Percentiles rank a stretch among this genome's conserved stretches.
Evolutionary conservation across 805 yeast species (phyloP).

Genomic region (Candida tibetensis): DNA sequence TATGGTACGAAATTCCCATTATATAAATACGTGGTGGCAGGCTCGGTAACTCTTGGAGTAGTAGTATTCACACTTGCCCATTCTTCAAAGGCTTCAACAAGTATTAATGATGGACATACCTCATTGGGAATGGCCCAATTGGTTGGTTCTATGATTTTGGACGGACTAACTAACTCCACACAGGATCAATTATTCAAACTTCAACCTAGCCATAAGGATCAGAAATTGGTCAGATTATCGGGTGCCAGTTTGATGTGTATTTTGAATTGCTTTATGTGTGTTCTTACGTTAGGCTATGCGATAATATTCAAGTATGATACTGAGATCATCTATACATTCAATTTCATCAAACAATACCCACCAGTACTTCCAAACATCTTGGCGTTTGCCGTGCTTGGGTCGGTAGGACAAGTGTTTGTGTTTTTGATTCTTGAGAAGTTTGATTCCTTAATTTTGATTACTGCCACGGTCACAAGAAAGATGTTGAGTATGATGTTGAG

Average conservation of each 20-base stretch:
- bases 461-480: constrained; percentile 94
- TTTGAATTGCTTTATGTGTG: constrained; percentile 43
- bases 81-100: constrained; percentile 16
- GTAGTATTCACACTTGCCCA: constrained; percentile 61
- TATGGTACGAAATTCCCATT: constrained; percentile 71
- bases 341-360: constrained; percentile 52
- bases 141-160: constrained; percentile 64
- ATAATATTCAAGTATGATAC: constrained; percentile 34
- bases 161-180: constrained; percentile 90
- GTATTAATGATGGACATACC: constrained; percentile 41
- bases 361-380: constrained; percentile 56
- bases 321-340: constrained; percentile 49
- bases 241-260: constrained; percentile 90
- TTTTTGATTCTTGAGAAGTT: constrained; percentile 79
- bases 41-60: constrained; percentile 80
- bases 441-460: constrained; percentile 81
- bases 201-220: constrained; percentile 21
- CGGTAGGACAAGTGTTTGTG: constrained; percentile 92
- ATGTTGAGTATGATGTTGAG: constrained; percentile 93
- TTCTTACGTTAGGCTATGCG: constrained; percentile 51
- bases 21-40: constrained; percentile 76
- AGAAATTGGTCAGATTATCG: constrained; percentile 38
- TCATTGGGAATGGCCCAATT: constrained; percentile 61
- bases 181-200: constrained; percentile 78
- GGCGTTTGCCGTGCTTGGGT: constrained; percentile 73